Evolutionary conservation across 495 filamentous ascomycete species (phyloP).

Genomic region (Hypoxylon perforatum): DNA sequence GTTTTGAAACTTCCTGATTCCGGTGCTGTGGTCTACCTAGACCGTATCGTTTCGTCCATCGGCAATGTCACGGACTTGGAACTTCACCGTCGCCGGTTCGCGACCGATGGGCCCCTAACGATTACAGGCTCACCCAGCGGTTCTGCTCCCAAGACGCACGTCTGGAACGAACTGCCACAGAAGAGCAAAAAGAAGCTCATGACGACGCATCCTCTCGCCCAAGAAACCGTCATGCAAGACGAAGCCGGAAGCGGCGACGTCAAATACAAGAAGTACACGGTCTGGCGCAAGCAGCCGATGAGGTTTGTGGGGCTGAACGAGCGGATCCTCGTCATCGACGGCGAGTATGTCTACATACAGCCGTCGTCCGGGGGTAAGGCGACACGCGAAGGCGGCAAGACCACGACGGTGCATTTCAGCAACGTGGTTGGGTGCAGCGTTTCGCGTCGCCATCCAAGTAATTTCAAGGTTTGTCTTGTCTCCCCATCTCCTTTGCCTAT

Average conservation of each 20-base stretch:
- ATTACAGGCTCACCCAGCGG: slow-evolving; percentile 83
- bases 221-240: slow-evolving; percentile 73
- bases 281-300: slow-evolving; percentile 94
- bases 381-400: slow-evolving; percentile 74
- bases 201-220: slow-evolving; percentile 79
- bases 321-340: slow-evolving; percentile 87
- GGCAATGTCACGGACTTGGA: slow-evolving; percentile 87
- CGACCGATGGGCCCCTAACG: slow-evolving; percentile 78
- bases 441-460: slow-evolving; percentile 86
- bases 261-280: slow-evolving; percentile 86
- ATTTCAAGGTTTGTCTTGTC: slow-evolving; percentile 82
- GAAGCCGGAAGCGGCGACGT: slow-evolving; percentile 68
- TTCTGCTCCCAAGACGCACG: slow-evolving; percentile 79
- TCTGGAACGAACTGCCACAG: slow-evolving; percentile 63
- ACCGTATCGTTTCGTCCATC: slow-evolving; percentile 89
- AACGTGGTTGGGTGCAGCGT: slow-evolving; percentile 95
- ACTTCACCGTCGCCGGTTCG: slow-evolving; percentile 85
- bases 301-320: slow-evolving; percentile 87
- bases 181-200: slow-evolving; percentile 77
- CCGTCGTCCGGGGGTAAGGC: slow-evolving; percentile 70
- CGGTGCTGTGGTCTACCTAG: slow-evolving; percentile 80
- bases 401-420: slow-evolving; percentile 89
- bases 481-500: neutral
- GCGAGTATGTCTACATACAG: slow-evolving; percentile 96
- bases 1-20: slow-evolving; percentile 88